These are phyloP conservation scores for Ambispora gerdemannii DNA, from an alignment of 192 early-diverging fungal species.

Conservation along the genomic window DNA sequence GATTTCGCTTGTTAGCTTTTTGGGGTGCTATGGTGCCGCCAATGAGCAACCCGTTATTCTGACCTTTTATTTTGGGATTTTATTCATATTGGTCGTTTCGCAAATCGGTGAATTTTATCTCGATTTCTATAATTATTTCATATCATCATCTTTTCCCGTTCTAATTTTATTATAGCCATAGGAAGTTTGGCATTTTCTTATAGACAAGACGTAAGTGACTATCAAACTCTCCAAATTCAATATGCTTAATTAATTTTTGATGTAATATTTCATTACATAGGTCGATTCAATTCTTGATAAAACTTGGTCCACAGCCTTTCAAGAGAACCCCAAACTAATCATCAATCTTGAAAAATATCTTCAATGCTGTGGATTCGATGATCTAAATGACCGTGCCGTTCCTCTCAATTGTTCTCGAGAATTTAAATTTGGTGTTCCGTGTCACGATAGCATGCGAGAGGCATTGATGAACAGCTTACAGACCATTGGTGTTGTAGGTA, in stretches of 20 bases:
- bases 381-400: neutral
- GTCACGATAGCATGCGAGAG: neutral
- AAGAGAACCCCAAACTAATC: neutral
- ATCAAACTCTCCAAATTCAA: neutral
- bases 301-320: neutral
- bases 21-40: neutral
- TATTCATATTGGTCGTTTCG: neutral
- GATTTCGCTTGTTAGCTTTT: conserved; percentile 1
- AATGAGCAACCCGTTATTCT: neutral
- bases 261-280: neutral
- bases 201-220: neutral
- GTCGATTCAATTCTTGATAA: conserved; percentile 1
- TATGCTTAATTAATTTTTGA: neutral
- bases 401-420: too few relatives aligned
- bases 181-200: neutral
- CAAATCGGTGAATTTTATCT: neutral
- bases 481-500: neutral
- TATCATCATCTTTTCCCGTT: neutral
- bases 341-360: neutral
- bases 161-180: neutral
- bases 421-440: neutral
- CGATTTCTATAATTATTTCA: neutral
- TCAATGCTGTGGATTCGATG: neutral
- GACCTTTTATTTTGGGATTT: neutral
- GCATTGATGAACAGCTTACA: neutral